These are phyloP conservation scores for Peronospora farinosa DNA, from an alignment of 352 stramenopile species.

Conservation along the genomic window DNA sequence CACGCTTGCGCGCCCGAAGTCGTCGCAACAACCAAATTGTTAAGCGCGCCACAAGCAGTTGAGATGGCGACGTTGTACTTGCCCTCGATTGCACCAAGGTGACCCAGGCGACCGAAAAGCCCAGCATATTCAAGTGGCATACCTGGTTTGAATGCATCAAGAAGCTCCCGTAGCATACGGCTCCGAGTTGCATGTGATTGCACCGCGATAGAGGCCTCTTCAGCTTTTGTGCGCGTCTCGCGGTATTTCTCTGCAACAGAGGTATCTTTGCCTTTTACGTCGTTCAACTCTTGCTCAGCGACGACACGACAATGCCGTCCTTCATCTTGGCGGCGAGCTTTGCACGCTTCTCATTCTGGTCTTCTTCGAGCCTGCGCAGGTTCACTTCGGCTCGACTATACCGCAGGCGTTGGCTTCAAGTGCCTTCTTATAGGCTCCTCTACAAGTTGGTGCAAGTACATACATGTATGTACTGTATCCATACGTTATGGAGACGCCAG, in stretches of 20 bases:
- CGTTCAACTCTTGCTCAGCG: conserved; percentile 75
- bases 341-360: conserved; percentile 45
- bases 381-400: conserved; percentile 51
- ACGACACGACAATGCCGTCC: conserved; percentile 59
- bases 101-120: conserved; percentile 93
- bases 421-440: no score
- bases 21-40: no score
- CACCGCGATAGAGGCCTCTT: conserved; percentile 59
- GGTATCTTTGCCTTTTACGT: conserved; percentile 43
- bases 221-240: conserved; percentile 64
- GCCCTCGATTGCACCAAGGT: conserved; percentile 93
- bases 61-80: conserved; percentile 98
- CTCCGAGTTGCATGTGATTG: conserved; percentile 66
- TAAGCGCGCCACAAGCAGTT: conserved; percentile 93
- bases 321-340: conserved; percentile 71
- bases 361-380: conserved; percentile 54
- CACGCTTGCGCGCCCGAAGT: no score
- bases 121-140: conserved; percentile 88
- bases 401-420: conserved; percentile 45
- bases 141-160: conserved; percentile 87
- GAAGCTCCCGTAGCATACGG: conserved; percentile 80
- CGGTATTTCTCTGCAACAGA: conserved; percentile 54
- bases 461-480: no score
- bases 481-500: no score
- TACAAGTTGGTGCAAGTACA: no score